Conservation (phyloP, 2,329 filamentous ascomycete genomes). For the Pseudogymnoascus sp. region DNA sequence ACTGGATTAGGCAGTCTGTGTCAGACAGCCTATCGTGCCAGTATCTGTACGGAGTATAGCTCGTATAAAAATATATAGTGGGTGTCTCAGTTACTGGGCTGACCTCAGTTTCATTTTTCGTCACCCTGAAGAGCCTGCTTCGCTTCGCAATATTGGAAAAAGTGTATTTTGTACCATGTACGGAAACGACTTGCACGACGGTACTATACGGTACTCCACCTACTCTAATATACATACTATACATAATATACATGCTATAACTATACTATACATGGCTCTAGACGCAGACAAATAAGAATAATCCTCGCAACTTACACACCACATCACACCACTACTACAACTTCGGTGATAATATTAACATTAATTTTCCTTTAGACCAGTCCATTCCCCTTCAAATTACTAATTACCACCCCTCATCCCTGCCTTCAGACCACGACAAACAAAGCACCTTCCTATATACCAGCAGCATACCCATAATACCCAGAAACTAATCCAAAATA, state of each 20-base stretch:
- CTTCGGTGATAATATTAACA: not conserved
- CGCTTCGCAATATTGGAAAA: not conserved
- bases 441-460: not conserved
- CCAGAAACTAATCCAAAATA: not conserved
- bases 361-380: not conserved
- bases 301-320: not conserved
- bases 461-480: not conserved
- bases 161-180: not conserved
- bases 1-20: not conserved
- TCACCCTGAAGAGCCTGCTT: not conserved
- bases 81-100: not conserved
- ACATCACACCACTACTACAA: not conserved
- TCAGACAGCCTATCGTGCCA: not conserved
- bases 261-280: not conserved
- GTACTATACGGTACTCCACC: not conserved
- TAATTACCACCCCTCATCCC: not conserved
- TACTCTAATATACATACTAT: not conserved
- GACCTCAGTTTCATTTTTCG: conserved; percentile 1
- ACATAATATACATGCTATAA: not conserved
- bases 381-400: not conserved
- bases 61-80: conserved; percentile 3
- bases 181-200: too few species aligned
- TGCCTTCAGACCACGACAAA: not conserved
- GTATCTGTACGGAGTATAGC: not conserved
- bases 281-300: not conserved